Base-by-base conservation (phyloP, 2,329 filamentous ascomycete genomes). In the Sporothrix euskadiensis region DNA sequence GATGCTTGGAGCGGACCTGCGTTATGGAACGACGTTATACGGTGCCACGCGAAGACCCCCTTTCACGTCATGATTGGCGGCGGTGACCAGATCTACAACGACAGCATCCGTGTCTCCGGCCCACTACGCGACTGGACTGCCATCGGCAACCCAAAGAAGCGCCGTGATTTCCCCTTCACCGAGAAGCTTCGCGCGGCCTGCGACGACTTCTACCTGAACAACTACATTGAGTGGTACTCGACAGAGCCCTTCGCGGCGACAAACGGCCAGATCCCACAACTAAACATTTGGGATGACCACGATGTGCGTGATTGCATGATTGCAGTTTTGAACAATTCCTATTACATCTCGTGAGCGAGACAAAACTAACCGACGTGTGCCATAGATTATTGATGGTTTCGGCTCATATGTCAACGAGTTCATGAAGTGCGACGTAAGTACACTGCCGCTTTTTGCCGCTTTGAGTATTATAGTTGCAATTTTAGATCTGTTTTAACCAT, bases 271-370 rank as follows among this genome's bases (percentile, higher is more conserved):
- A 98, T 99, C 75, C 91, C 96, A 0, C 97, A 97, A 88, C 84
- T 99, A 76, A 99, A 98, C 79, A 93, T 99, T 61, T 99, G 95
- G 94, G 96, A 99, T 81, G 96, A 99, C 78, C 96, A 98, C 80
- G 93, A 96, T 80, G 80, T 88, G 84, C 87, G 83, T 88, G 12
- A 2, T 26, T 10, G 30, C 12, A 72, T 88, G 12, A 2, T 26
- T 10, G 30, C 12, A 72, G n/a, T 63, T 12, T 22, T 22, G 3
- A 1, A 9, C 6, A 44, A 47, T 30, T 35, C 16, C 35, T 35
- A 4, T 52, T 26, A 16, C 9, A 6, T 9, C 19, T 16, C 12
- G 6, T 65, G 22, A 12, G 39, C 9, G 8, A 7, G 3, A 7
- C 74, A 80, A 83, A 91, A 77, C 84, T 87, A 78, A 26, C 56